A percentile compares a stretch with the other conserved stretches of the same genome.
These are phyloP conservation scores for Colletotrichum trifolii DNA, from an alignment of 2,329 filamentous ascomycete genomes.

Conservation along the genomic window DNA sequence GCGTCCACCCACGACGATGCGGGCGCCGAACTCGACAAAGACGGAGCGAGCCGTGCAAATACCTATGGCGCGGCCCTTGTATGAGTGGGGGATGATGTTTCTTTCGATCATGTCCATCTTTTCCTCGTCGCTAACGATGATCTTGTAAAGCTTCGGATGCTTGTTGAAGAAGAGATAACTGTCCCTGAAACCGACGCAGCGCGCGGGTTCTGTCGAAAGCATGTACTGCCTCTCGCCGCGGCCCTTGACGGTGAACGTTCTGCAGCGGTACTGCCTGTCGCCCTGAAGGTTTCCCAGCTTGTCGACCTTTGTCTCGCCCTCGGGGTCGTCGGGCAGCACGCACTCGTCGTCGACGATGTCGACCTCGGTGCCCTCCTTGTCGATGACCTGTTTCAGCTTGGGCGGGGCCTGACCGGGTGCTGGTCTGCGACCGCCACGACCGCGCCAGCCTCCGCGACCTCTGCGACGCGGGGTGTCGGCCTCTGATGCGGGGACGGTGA, in stretches of 20 bases:
- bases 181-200: conserved; percentile 96
- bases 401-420: conserved; percentile 78
- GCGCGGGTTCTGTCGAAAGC: conserved; percentile 96
- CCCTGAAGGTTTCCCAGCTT: conserved; percentile 85
- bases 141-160: conserved; percentile 95
- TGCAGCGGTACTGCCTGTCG: conserved; percentile 91
- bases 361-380: conserved; percentile 92
- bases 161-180: conserved; percentile 99
- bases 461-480: conserved; percentile 70
- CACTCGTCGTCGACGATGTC: conserved; percentile 94
- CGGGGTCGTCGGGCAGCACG: conserved; percentile 84
- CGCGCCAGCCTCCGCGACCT: conserved; percentile 78
- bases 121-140: conserved; percentile 97
- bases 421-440: conserved; percentile 73
- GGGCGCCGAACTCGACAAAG: conserved; percentile 94
- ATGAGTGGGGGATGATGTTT: conserved; percentile 95
- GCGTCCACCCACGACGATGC: conserved; percentile 91
- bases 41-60: conserved; percentile 97
- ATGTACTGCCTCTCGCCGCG: conserved; percentile 92
- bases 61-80: conserved; percentile 97
- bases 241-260: conserved; percentile 90
- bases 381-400: conserved; percentile 84
- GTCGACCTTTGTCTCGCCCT: conserved; percentile 94
- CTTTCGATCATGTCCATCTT: conserved; percentile 96
- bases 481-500: conserved; percentile 65